Base-by-base conservation (phyloP, 352 stramenopile genomes). In the Pythium folliculosum region DNA sequence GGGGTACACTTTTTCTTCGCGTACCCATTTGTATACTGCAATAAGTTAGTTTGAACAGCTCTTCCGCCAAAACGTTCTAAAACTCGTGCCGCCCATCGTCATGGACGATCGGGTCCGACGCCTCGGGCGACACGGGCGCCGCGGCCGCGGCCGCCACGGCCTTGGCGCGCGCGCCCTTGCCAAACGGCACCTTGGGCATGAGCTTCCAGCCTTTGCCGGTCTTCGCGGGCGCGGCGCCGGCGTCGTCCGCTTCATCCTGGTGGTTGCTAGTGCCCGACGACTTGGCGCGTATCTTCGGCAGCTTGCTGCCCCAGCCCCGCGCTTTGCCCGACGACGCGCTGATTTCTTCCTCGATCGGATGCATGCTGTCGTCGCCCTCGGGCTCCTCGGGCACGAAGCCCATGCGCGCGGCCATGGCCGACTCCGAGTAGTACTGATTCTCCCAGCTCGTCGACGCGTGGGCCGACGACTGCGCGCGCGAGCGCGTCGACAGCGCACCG, bases 41-140 rank as follows among this genome's bases (percentile, higher is more conserved):
- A 50, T 50, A 50, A 50, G 44, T 50, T 50, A 50, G 13, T 50
- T 50, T 27, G 23, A n/a, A 47, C 9, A 47, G 40, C 40, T 19
- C 40, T 3, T 21, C 19, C 12, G 8, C 51, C 27, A 32, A 32
- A 32, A 32, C 27, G 27, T 32, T 32, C 27, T 32, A 90, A 59
- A 90, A 90, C 66, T 90, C 82, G 61, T 80, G 71, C 57, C 84
- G 67, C 48, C 80, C 81, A 47, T 73, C 60, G n/a, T 74, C 80
- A n/a, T 65, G 45, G n/a, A 63, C 43, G 43, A 45, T 63, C 10
- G 61, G 72, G 77, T 57, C 75, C 65, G 54, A 84, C 68, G n/a
- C 70, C n/a, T 6, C 19, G 60, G 72, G 78, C 71, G 49, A 60
- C 50, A 69, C 58, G 38, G 22, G 63, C 52, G 27, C 58, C 63